Percentiles rank a stretch among this genome's conserved stretches.
Conservation (phyloP, 2,329 filamentous ascomycete genomes). For the Colletotrichum theobromicola region DNA sequence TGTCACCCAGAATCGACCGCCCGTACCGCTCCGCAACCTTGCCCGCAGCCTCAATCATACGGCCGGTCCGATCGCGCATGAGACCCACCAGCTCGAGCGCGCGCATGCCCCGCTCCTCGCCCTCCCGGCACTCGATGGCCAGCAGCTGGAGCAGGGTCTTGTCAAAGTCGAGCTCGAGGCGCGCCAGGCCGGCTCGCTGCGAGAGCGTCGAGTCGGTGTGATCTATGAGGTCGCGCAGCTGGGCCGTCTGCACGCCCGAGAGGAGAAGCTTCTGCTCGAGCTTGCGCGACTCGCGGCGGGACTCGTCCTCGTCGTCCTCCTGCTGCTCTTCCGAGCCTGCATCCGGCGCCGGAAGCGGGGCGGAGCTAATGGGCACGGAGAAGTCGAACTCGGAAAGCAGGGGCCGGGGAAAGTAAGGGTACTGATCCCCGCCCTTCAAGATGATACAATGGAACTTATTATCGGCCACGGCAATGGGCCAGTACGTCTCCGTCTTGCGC, state of each 20-base stretch:
- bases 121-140: constrained; percentile 87
- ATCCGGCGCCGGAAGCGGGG: constrained; percentile 38
- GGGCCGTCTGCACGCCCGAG: constrained; percentile 71
- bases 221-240: constrained; percentile 77
- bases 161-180: constrained; percentile 84
- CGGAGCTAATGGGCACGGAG: constrained; percentile 75
- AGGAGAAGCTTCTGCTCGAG: constrained; percentile 87
- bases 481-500: constrained; percentile 88
- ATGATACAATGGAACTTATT: constrained; percentile 98
- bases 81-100: constrained; percentile 88
- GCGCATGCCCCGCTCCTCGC: constrained; percentile 93
- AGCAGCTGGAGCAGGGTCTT: constrained; percentile 89
- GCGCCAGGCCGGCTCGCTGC: constrained; percentile 71
- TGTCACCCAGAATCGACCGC: constrained; percentile 79
- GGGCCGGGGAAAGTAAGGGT: constrained; percentile 91
- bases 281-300: constrained; percentile 55
- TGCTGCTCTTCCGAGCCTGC: constrained; percentile 36
- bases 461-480: constrained; percentile 91
- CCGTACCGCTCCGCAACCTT: constrained; percentile 91
- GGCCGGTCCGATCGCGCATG: constrained; percentile 82
- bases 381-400: constrained; percentile 94
- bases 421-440: constrained; percentile 90
- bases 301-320: constrained; percentile 34
- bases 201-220: constrained; percentile 67
- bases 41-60: constrained; percentile 89